These are phyloP conservation scores for Backusella mclennaniae DNA, from an alignment of 192 early-diverging fungal species.

Conservation along the genomic window DNA sequence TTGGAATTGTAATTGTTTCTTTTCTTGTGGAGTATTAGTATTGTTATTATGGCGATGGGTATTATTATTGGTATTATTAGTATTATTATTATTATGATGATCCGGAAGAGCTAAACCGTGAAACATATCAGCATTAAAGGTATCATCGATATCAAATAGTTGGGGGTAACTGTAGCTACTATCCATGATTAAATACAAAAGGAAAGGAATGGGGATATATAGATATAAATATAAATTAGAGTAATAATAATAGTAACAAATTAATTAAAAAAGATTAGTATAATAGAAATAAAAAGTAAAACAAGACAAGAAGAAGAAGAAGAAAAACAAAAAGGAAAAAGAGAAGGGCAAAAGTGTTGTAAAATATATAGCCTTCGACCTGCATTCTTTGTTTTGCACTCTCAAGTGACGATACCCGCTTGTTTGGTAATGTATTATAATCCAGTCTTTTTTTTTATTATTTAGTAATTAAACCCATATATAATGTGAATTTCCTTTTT, in stretches of 20 bases:
- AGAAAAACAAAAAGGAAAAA: not conserved
- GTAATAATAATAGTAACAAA: not conserved
- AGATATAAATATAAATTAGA: not conserved
- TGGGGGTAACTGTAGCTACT: slow-evolving; percentile 9
- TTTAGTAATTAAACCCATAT: not conserved
- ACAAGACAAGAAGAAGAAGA: not conserved
- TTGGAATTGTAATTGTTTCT: not conserved
- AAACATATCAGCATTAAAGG: slow-evolving; percentile 9
- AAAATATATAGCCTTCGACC: slow-evolving; percentile 2
- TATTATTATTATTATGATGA: not conserved
- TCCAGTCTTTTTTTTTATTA: not conserved
- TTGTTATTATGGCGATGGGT: not conserved
- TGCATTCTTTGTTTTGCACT: slow-evolving; percentile 12
- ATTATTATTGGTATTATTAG: not conserved
- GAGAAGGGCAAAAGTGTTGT: not conserved
- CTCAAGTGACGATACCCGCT: not conserved
- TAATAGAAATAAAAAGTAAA: not conserved
- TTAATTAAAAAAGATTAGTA: not conserved
- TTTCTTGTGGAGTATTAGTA: not conserved
- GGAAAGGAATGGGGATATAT: slow-evolving; percentile 14
- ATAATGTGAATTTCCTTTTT: not conserved
- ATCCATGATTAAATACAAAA: slow-evolving; percentile 11
- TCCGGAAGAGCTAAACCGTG: slow-evolving; percentile 1
- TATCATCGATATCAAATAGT: slow-evolving; percentile 16
- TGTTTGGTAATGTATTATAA: not conserved